Conservation (phyloP, 2,329 filamentous ascomycete species). For the Teratosphaeria epicoccoides region DNA sequence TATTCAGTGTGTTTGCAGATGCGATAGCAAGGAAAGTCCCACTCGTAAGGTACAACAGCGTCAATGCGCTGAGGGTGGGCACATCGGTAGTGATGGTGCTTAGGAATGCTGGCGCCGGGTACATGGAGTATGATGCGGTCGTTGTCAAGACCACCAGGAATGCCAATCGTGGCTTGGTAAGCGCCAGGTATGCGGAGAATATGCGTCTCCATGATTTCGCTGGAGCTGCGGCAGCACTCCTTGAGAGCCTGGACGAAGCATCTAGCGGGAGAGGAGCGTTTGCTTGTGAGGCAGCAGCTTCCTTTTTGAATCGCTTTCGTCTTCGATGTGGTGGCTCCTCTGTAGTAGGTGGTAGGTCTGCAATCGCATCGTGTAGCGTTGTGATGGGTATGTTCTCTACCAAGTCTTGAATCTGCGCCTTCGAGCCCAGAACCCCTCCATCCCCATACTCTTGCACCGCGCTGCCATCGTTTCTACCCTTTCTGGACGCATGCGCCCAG, state of each 20-base stretch:
- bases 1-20: conserved; percentile 88
- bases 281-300: conserved; percentile 6
- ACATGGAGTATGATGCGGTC: conserved; percentile 83
- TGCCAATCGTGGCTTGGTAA: conserved; percentile 90
- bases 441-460: conserved; percentile 1
- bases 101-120: conserved; percentile 81
- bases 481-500: conserved; percentile 24
- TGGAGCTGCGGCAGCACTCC: conserved; percentile 46
- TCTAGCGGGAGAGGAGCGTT: conserved; percentile 41
- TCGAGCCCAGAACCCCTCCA: neutral
- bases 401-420: neutral
- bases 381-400: neutral
- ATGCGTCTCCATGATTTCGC: conserved; percentile 51
- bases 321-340: conserved; percentile 24
- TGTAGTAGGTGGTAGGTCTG: neutral
- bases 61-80: conserved; percentile 80
- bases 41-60: conserved; percentile 79
- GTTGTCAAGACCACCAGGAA: conserved; percentile 84
- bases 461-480: conserved; percentile 1
- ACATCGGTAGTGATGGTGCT: conserved; percentile 54
- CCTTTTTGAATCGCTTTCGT: conserved; percentile 26
- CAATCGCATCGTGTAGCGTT: neutral
- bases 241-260: conserved; percentile 51
- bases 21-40: conserved; percentile 80
- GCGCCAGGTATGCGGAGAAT: conserved; percentile 71